Base-by-base conservation (phyloP, 139 green algal species). In the Tetraselmis striata region DNA sequence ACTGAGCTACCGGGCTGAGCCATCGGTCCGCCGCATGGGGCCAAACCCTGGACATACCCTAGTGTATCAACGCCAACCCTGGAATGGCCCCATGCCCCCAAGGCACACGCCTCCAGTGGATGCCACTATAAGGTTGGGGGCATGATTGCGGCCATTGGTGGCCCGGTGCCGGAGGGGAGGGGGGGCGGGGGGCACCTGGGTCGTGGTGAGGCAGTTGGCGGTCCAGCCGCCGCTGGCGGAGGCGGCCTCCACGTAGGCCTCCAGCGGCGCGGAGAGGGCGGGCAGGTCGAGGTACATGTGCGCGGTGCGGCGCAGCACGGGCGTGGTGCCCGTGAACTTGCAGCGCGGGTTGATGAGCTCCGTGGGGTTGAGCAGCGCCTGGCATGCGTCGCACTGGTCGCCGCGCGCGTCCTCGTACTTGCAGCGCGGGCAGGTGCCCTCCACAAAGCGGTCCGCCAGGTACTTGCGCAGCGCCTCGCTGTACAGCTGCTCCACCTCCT, bases 251-350 rank as follows among this genome's bases (percentile, higher is more conserved):
- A 95, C 93, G 90, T 98, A 98, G 32, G 32, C 45, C 80, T 87
- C 85, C 80, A 97, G 91, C 82, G 88, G 32, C 0, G 79, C 80
- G 1, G 89, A 88, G 23, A 99, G 90, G 83, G 85, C 77, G 18
- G 96, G 95, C 79, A 99, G 92, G 89, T 99, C 94, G 78, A 99
- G 87, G 91, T 98, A 99, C 2, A 99, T 79, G 90, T 99, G 96
- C 59, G 88, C 85, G 0, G 96, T 99, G 59, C 85, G 86, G n/a
- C 92, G 87, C 59, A 94, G 79, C 79, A 91, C 85, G n/a, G 90
- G 90, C 31, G 81, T 88, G 75, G 90, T 92, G 82, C 90, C 92
- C 0, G 91, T 96, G 31, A 98, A 85, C 85, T 97, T 96, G 92
- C 95, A 98, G 79, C 90, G 90, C 23, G 95, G 94, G 79, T 95